Base-by-base conservation (phyloP, 75 land plant species). In the Pinus albicaulis region DNA sequence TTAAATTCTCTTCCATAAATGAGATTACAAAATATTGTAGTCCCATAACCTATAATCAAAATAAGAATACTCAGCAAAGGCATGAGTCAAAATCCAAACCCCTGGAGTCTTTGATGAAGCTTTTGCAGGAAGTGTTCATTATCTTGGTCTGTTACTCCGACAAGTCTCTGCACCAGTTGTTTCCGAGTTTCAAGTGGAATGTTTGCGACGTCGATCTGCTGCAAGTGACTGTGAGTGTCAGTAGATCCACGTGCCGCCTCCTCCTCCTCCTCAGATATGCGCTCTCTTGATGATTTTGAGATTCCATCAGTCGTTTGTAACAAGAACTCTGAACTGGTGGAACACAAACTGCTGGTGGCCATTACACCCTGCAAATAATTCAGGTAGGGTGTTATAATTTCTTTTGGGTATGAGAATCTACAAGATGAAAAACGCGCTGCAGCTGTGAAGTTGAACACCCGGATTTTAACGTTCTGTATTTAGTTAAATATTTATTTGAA, bases 41-140 rank as follows among this genome's bases (percentile, higher is more conserved):
- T 15, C 22, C 7, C 28, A 28, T 0, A 28, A 28, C 1, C 28
- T 28, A 28, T 1, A 1, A 28, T 28, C 28, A 28, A 76, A 69
- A 64, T 4, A 63, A 69, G 3, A 28, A 34, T 7, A 68, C 5
- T 25, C 72, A 76, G 0, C 28, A 28, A 28, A 28, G 28, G 1
- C 28, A 28, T 0, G 34, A 10, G 23, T 13, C 28, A 7, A 68
- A 22, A 4, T 56, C 4, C 74, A 58, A 74, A 95, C 98, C 91
- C 61, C 2, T 89, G 82, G 41, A 95, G 73, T 5, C 98, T 85
- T 20, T 89, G 79, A 75, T 77, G 83, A 60, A 95, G 86, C 72
- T 83, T 86, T 13, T 74, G 28, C 68, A 92, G 78, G 28, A 28
- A 28, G 28, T 28, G 28, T 28, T 28, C 28, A 28, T 28, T 28